Evolutionary conservation across 139 green algal genomes (phyloP).

Genomic region (Tetraselmis chui): DNA sequence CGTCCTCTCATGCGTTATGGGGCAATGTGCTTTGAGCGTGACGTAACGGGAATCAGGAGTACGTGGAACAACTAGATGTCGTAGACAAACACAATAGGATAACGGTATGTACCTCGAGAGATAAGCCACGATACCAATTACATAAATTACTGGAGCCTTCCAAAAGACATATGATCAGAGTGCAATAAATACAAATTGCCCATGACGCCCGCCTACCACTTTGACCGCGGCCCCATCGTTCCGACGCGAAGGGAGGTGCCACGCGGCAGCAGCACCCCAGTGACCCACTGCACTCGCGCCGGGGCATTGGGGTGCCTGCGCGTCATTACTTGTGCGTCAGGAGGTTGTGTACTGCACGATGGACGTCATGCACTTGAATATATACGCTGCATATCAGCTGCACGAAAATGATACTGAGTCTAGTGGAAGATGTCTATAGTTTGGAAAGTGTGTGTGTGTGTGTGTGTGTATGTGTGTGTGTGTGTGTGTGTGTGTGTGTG

Average conservation of each 20-base stretch:
- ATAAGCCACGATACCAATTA: no score
- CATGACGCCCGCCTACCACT: slow-evolving; percentile 29
- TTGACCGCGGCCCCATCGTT: slow-evolving; percentile 43
- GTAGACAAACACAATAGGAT: no score
- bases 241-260: slow-evolving; percentile 51
- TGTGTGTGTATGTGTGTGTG: neutral
- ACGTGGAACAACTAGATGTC: no score
- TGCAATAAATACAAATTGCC: neutral
- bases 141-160: no score
- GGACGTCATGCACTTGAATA: neutral
- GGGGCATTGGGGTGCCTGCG: slow-evolving; percentile 34
- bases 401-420: neutral
- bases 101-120: no score
- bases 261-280: slow-evolving; percentile 53
- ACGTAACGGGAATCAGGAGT: no score
- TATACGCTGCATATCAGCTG: neutral
- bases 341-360: slow-evolving; percentile 4
- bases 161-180: no score
- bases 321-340: neutral
- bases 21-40: no score
- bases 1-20: no score
- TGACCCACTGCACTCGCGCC: slow-evolving; percentile 45
- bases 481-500: no score
- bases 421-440: neutral
- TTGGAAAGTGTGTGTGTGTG: neutral